Conservation (phyloP, 768 basidiomycete species). For the Tricholoma furcatifolium region DNA sequence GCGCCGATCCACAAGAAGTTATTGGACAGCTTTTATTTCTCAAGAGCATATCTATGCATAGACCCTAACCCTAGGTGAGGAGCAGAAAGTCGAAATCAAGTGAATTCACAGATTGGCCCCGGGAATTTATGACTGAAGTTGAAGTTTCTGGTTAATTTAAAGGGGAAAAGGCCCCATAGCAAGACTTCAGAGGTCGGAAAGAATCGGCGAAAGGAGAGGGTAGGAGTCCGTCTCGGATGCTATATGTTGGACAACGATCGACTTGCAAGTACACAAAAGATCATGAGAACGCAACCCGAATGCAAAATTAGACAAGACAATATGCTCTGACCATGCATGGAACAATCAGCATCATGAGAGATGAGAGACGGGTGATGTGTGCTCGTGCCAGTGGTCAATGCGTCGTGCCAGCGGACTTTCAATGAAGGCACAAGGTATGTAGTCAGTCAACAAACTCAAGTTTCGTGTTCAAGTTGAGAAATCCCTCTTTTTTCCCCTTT, state of each 20-base stretch:
- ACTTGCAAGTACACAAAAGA: too few species aligned
- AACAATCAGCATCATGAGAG: constrained; percentile 2
- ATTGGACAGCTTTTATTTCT: neutral
- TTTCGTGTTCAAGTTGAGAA: constrained; percentile 33
- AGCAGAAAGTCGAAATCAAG: neutral
- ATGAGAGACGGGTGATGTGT: constrained; percentile 24
- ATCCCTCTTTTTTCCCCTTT: constrained; percentile 19
- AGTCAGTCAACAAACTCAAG: constrained; percentile 23
- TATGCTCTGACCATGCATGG: neutral
- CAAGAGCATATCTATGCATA: neutral
- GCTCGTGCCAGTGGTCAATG: constrained; percentile 40
- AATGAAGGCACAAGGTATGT: constrained; percentile 27
- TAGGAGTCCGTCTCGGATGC: too few species aligned
- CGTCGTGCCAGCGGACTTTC: constrained; percentile 46
- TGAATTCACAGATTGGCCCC: too few species aligned
- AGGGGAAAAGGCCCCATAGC: too few species aligned
- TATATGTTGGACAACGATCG: too few species aligned
- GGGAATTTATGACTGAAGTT: too few species aligned
- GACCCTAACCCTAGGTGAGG: constrained; percentile 17
- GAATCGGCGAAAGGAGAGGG: too few species aligned
- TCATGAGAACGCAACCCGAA: too few species aligned
- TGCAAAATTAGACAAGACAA: too few species aligned
- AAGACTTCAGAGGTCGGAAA: too few species aligned
- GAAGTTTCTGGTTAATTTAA: too few species aligned
- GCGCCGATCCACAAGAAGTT: neutral